Conservation (phyloP, 1,139 yeast genomes). For the Geotrichum phurueaensis region DNA sequence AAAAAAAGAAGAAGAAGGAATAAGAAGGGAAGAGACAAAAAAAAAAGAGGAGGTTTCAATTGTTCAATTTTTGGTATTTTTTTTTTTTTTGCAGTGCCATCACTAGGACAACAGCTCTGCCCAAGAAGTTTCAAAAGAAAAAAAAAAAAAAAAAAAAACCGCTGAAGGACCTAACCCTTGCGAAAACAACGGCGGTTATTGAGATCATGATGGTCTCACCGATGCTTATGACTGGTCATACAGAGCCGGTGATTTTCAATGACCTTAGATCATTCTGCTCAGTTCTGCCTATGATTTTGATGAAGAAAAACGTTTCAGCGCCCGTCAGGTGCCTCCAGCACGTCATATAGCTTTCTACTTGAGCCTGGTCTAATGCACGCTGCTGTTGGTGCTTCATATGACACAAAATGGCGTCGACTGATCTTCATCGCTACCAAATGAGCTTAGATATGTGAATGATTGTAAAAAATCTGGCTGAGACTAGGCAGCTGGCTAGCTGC, state of each 20-base stretch:
- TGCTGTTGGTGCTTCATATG: not conserved
- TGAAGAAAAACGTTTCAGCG: not conserved
- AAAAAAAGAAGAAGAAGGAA: not conserved
- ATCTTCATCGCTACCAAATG: not conserved
- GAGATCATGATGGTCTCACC: not conserved
- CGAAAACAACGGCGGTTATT: not conserved
- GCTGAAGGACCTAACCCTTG: not conserved
- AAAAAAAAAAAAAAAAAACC: not conserved
- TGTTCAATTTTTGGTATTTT: not conserved
- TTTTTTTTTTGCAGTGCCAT: not conserved
- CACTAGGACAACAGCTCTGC: not conserved
- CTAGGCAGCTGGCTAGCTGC: not conserved
- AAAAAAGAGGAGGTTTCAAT: not conserved
- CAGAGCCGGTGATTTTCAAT: not conserved
- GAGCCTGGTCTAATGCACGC: not conserved
- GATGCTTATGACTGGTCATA: not conserved
- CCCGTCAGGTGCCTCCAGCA: not conserved
- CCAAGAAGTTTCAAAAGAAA: not conserved
- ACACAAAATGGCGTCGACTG: not conserved
- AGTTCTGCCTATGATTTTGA: not conserved
- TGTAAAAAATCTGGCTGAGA: too few species aligned
- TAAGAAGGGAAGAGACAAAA: not conserved
- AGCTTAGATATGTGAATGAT: too few species aligned
- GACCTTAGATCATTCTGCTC: not conserved
- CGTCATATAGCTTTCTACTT: not conserved